Conservation (phyloP, 2,329 filamentous ascomycete genomes). For the Penicillium sp. region DNA sequence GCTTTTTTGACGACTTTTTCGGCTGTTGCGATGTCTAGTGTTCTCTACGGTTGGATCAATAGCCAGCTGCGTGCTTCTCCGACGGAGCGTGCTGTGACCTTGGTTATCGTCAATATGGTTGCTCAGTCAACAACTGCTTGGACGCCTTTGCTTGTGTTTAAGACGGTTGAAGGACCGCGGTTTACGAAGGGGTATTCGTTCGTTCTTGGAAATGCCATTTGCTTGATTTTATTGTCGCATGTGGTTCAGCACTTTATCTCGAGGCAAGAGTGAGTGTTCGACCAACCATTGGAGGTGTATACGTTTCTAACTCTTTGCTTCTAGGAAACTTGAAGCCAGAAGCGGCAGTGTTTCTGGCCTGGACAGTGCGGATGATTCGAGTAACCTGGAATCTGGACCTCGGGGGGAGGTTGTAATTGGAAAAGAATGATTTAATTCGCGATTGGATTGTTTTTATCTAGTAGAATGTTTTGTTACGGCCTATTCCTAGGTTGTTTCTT, state of each 20-base stretch:
- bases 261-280: constrained; percentile 13
- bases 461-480: background rate
- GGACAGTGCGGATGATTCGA: constrained; percentile 1
- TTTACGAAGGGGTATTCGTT: constrained; percentile 46
- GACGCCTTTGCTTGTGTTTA: constrained; percentile 53
- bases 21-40: constrained; percentile 51
- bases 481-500: background rate
- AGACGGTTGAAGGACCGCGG: constrained; percentile 43
- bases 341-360: constrained; percentile 2
- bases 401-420: background rate
- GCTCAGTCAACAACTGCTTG: constrained; percentile 54
- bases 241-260: constrained; percentile 18
- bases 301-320: background rate
- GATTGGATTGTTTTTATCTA: background rate
- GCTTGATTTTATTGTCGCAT: constrained; percentile 32
- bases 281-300: too few species aligned
- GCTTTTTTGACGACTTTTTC: constrained; percentile 51
- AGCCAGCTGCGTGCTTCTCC: constrained; percentile 40
- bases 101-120: constrained; percentile 52
- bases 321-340: constrained; percentile 1
- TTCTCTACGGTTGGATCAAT: constrained; percentile 56
- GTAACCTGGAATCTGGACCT: constrained; percentile 4
- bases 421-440: background rate
- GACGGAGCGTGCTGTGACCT: constrained; percentile 47
- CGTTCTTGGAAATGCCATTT: constrained; percentile 37